Evolutionary conservation across 2,329 filamentous ascomycete genomes (phyloP), one percentile per base, ranked within the genome.

Genomic region (Gaeumannomyces tritici): DNA sequence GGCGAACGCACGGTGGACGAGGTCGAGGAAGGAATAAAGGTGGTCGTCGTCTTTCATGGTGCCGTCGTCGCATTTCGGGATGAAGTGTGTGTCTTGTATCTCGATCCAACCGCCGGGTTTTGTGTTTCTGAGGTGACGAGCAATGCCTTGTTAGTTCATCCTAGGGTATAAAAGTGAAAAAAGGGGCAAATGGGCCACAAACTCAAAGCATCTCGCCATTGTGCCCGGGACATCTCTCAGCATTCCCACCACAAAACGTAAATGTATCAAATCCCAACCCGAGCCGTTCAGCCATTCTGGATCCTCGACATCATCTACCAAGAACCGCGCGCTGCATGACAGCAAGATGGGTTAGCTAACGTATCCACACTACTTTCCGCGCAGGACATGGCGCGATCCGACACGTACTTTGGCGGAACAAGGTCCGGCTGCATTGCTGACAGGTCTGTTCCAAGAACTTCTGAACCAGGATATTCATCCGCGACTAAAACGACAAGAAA

Each of bases 261-360:
- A 81, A 76, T 78, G 79, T 1, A 87, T 79, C 65, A 82, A 78
- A 69, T 87, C 84, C 68, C 83, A 86, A 61, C 80, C 74, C 4
- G 76, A 72, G 60, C 81, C 83, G 29, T 75, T 74, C 5, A 73
- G 65, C 86, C 86, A 89, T 11, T 82, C 77, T 31, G 31, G 55
- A 58, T 81, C 76, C 65, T 87, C 83, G 60, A 80, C 79, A 69
- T 88, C 85, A 67, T 88, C 85, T 12, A 89, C 78, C 63, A 86
- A 75, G 72, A 87, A 87, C 9, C 76, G 77, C n/a, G 84, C 77
- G 31, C 59, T 61, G 5, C 28, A 13, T 54, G 26, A 51, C 11
- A 13, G 24, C 28, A n/a, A n/a, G 18, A 6, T 9, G 42, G 8
- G 18, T 51, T 51, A n/a, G 42, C 24, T n/a, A 9, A 11, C 42